Base-by-base conservation (phyloP, 768 basidiomycete genomes). In the Boletus coccyginus region DNA sequence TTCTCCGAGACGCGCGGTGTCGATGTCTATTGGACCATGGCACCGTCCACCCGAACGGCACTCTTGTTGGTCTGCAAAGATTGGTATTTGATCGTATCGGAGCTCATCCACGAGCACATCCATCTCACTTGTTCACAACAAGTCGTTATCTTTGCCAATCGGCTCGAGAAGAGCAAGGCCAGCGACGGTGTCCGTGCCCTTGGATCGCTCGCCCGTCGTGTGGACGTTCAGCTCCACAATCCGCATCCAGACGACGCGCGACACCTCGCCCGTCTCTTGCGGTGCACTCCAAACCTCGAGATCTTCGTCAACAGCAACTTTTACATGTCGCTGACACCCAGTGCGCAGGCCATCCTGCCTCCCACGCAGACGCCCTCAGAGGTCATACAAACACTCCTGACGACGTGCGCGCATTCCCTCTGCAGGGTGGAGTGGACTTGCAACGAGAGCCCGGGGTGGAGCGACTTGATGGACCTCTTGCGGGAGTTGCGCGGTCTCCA, bases 351-450 rank as follows among this genome's bases (percentile, higher is more conserved):
- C 16, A 61, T 66, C 36, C 59, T 63, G 19, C 66, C 66, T 5
- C 58, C 62, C 12, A 50, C 50, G 17, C 67, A 66, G 44, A 74
- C 73, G 0, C 71, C 73, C 10, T 50, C 61, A 1, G 67, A 73
- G 27, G 68, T 79, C 21, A 62, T 78, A 16, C 62, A 65, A 36
- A 71, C 72, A 0, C 62, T 80, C 24, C 61, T 73, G 11, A 46
- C 52, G 2, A 63, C 71, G 11, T 75, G 73, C 31, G 63, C 69
- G 3, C 57, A 60, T 31, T 72, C 74, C n/a, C 67, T 81, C 13
- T 72, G 70, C 43, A 71, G 79, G 29, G 48, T 79, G 2, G 79
- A 80, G 57, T 81, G 79, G 78, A 74, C 68, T 9, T 72, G 74
- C 21, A 75, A 75, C 10, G 79, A 81, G 58, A 66, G 73, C 33